phyloP scores from a whole-genome alignment of 768 basidiomycete genomes.

The Leccinum arenicola region DNA sequence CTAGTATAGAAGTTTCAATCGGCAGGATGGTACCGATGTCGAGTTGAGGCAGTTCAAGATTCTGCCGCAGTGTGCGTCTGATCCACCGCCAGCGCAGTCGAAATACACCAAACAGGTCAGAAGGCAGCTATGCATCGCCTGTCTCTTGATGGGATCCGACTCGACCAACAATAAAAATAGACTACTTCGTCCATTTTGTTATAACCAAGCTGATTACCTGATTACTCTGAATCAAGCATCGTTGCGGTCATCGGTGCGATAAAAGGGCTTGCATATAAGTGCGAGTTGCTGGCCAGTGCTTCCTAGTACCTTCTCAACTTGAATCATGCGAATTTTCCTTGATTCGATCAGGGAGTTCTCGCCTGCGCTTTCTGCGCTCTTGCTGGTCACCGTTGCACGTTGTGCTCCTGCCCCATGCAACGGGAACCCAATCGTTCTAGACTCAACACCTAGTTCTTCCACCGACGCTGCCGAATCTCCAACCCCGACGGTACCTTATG shows the following conservation, averaged over 20 bases:
- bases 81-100: too few relatives aligned
- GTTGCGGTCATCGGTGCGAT: not conserved
- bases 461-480: slow-evolving; percentile 28
- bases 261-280: not conserved
- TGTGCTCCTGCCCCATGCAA: not conserved
- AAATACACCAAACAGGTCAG: too few relatives aligned
- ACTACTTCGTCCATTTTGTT: not conserved
- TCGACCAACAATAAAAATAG: not conserved
- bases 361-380: not conserved
- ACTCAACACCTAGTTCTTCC: not conserved
- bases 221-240: not conserved
- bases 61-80: too few relatives aligned
- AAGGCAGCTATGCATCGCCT: too few relatives aligned
- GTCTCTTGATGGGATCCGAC: too few relatives aligned
- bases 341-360: slow-evolving; percentile 7
- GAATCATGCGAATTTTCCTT: not conserved
- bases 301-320: not conserved
- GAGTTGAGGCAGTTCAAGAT: too few relatives aligned
- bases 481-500: slow-evolving; percentile 40
- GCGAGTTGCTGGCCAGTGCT: not conserved
- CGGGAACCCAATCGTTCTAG: not conserved
- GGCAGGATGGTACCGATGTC: too few relatives aligned
- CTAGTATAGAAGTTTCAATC: too few relatives aligned
- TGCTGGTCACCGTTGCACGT: slow-evolving; percentile 2
- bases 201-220: not conserved